Percentiles rank a stretch among this genome's conserved stretches.
phyloP scores from a whole-genome alignment of 345 rosid species.

The Camelina laxa region DNA sequence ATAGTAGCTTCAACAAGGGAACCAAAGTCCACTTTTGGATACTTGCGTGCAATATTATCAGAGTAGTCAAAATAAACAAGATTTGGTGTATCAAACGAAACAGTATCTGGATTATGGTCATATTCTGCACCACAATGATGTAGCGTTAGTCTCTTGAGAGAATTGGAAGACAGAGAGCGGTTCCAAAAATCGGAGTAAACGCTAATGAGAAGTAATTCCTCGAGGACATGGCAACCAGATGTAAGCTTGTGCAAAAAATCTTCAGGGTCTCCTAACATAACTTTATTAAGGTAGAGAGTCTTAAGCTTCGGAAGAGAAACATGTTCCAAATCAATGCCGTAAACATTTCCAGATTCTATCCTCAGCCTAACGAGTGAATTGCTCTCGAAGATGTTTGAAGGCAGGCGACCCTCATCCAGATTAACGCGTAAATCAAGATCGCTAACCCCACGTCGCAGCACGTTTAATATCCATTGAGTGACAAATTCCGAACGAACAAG shows the following conservation, averaged over 20 bases:
- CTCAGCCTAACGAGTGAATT: constrained; percentile 13
- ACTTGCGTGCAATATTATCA: background rate
- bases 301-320: constrained; percentile 21
- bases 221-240: background rate
- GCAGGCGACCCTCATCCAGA: background rate
- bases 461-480: background rate
- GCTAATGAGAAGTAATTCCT: background rate
- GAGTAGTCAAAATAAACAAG: background rate
- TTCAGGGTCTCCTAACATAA: background rate
- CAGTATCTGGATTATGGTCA: background rate
- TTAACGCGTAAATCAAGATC: constrained; percentile 13
- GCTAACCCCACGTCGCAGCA: constrained; percentile 8
- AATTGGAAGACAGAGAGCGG: background rate
- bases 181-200: background rate
- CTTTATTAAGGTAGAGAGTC: background rate
- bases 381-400: constrained; percentile 24
- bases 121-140: background rate
- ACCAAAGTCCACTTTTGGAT: background rate
- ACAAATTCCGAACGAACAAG: background rate
- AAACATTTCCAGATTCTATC: background rate
- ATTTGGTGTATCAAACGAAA: background rate
- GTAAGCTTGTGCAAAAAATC: background rate
- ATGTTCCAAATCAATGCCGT: background rate
- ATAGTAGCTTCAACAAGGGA: background rate
- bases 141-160: constrained; percentile 8